A percentile compares a stretch with the other conserved stretches of the same genome.
Conservation (phyloP, 208 protist genomes). For the Acanthamoeba royreba region DNA sequence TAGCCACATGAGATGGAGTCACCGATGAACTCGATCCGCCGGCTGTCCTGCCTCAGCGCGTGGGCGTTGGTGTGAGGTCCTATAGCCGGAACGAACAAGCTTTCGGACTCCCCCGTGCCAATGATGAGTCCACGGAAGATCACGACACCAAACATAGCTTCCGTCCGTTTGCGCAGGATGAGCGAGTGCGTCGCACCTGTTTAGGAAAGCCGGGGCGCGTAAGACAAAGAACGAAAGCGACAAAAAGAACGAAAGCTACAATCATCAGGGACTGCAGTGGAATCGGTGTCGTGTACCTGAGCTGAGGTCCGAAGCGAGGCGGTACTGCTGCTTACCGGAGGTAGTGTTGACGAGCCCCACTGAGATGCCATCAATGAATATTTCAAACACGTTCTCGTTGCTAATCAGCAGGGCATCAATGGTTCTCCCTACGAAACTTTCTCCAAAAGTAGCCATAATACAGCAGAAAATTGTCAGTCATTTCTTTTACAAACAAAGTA, state of each 20-base stretch:
- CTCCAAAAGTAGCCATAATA: no score
- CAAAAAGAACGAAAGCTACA: no score
- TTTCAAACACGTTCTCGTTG: neutral
- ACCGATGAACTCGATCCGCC: slow-evolving; percentile 51
- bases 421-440: neutral
- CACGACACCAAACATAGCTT: slow-evolving; percentile 34
- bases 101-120: neutral
- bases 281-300: no score
- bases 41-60: neutral
- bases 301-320: neutral
- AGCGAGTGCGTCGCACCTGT: neutral
- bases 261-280: neutral
- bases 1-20: slow-evolving; percentile 48
- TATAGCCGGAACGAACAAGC: neutral
- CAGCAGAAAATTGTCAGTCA: no score
- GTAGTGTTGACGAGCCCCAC: neutral
- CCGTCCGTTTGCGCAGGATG: slow-evolving; percentile 40
- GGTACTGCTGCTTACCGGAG: neutral
- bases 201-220: neutral
- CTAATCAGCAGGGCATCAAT: neutral
- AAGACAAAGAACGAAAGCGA: neutral
- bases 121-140: neutral
- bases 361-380: neutral
- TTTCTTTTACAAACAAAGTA: no score
- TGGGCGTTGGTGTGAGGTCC: neutral